These are phyloP conservation scores for Leptographium procerum DNA, from an alignment of 2,329 filamentous ascomycete species.

Conservation along the genomic window DNA sequence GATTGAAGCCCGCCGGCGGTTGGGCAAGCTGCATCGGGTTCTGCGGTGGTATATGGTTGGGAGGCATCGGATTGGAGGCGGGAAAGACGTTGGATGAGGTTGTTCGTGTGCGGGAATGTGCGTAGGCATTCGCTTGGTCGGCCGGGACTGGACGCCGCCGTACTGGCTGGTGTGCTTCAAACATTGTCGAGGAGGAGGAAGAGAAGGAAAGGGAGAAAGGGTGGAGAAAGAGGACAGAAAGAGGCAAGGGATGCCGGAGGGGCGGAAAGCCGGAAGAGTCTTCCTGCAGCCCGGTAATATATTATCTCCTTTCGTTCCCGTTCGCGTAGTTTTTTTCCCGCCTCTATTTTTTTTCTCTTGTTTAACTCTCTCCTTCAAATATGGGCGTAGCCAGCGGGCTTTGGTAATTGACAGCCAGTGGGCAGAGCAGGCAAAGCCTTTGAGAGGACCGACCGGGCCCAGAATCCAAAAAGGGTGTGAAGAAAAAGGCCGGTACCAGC, in stretches of 20 bases:
- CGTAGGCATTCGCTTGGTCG: conserved; percentile 38
- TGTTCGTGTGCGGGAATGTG: conserved; percentile 44
- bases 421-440: neutral
- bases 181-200: conserved; percentile 13
- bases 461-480: neutral
- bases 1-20: conserved; percentile 28
- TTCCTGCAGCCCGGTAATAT: no score
- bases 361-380: neutral
- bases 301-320: neutral
- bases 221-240: neutral
- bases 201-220: neutral
- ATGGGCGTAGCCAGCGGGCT: neutral
- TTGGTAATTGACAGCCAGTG: neutral
- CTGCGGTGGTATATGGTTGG: conserved; percentile 8
- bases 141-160: conserved; percentile 18
- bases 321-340: neutral
- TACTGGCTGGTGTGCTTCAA: conserved; percentile 20
- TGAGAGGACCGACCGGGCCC: neutral
- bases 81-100: conserved; percentile 44
- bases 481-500: neutral
- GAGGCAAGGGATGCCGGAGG: neutral
- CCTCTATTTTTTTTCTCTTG: neutral
- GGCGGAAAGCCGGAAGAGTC: neutral
- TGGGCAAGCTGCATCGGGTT: conserved; percentile 19
- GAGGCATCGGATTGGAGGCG: conserved; percentile 13